Evolutionary conservation across 2,329 filamentous ascomycete genomes (phyloP), one percentile per base, ranked within the genome.

Genomic region (Alternaria tenuissima): DNA sequence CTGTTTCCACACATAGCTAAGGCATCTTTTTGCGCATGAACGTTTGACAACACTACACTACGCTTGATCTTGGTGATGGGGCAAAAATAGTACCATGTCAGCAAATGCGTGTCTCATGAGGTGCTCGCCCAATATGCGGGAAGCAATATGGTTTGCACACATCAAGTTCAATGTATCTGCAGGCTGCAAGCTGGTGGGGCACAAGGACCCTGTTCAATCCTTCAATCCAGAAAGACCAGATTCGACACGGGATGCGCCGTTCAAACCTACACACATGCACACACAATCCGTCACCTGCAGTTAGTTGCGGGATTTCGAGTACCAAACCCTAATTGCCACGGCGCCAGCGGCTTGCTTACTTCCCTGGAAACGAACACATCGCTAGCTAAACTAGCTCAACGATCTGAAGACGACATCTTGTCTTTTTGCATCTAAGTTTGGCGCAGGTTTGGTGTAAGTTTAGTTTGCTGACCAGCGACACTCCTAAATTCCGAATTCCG

Each of bases 381-480:
- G 32, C 22, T 49, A 49, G 46, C 20, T n/a, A n/a, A 7, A 38
- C 46, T 49, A 49, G 32, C 46, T 18, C 46, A 49, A 24, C 32
- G 20, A 49, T n/a, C 46, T 36, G 22, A 36, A n/a, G 14, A 36
- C 32, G 32, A 49, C 20, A 38, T 49, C 5, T 46, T 49, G 30
- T 36, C 30, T 49, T 49, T 49, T 26, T 34, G 46, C 32, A 36
- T 49, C 46, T 38, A 49, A 49, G 32, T 49, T 49, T 49, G 46
- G 46, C 46, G 32, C 46, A 36, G 32, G 30, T 49, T 49, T 49
- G 46, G 46, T 36, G 46, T 49, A 49, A 24, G 20, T 38, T 49
- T 38, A 49, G 32, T 32, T 24, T 38, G 20, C 46, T 49, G 20
- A 24, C 46, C 28, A 49, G 32, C 30, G 32, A 24, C 5, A 22